Evolutionary conservation across 179 eudicot species (phyloP).

Genomic region (Corrigiola litoralis): DNA sequence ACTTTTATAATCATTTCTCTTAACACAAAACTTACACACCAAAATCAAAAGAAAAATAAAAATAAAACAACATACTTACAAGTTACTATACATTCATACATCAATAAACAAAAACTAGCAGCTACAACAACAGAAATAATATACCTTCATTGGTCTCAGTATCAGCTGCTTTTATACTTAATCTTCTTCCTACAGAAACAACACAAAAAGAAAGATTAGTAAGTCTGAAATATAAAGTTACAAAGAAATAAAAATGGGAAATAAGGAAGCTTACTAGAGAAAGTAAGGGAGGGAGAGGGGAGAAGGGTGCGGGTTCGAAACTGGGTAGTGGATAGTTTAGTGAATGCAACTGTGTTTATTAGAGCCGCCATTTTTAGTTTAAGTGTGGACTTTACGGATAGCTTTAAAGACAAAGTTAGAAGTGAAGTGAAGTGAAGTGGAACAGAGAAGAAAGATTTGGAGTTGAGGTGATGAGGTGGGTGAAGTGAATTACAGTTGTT

Average conservation of each 20-base stretch:
- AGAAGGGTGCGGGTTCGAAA: constrained; percentile 20
- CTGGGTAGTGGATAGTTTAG: constrained; percentile 23
- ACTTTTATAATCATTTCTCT: no score
- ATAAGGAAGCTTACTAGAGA: constrained; percentile 19
- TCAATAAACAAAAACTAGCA: neutral
- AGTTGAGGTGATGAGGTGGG: neutral
- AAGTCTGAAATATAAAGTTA: neutral
- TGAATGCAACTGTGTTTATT: constrained; percentile 25
- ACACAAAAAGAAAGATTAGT: neutral
- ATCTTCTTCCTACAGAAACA: constrained; percentile 53
- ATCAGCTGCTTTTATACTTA: constrained; percentile 66
- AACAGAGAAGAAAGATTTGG: neutral
- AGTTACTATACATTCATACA: neutral
- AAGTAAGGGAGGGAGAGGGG: constrained; percentile 15
- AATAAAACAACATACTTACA: neutral
- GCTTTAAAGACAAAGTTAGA: constrained; percentile 7
- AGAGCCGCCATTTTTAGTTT: constrained; percentile 22
- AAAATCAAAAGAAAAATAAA: neutral
- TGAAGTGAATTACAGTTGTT: no score
- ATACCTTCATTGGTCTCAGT: constrained; percentile 73
- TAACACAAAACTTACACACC: no score
- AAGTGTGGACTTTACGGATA: neutral
- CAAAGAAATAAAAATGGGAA: neutral
- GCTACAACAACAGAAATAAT: neutral
- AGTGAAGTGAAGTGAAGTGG: neutral